Conservation (phyloP, 306 rosid species). For the Acacia acuminata region DNA sequence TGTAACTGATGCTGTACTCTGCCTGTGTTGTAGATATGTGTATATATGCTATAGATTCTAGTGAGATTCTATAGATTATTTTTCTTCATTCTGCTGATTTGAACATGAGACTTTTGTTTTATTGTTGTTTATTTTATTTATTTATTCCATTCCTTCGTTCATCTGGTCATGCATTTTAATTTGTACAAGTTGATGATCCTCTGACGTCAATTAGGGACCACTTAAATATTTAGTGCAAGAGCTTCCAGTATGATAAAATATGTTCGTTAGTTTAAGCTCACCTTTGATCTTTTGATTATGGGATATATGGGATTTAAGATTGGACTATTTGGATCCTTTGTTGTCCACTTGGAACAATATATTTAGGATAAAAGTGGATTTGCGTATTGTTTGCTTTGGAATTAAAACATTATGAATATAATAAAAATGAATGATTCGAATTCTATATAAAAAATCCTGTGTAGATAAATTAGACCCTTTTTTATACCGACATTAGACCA, state of each 20-base stretch:
- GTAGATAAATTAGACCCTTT: background rate
- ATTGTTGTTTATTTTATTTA: background rate
- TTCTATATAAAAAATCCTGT: background rate
- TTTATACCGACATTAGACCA: background rate
- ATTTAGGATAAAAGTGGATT: background rate
- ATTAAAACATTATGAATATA: background rate
- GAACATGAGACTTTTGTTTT: background rate
- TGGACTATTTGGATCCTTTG: background rate
- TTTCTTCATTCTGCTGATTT: conserved; percentile 9
- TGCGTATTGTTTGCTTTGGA: background rate
- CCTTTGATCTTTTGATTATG: background rate
- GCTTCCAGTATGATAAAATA: background rate
- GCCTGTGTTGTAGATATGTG: conserved; percentile 43
- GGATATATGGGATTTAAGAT: background rate
- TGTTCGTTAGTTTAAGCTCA: conserved; percentile 5
- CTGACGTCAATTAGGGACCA: background rate
- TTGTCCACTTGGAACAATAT: background rate
- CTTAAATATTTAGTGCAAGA: background rate
- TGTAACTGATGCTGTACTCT: background rate
- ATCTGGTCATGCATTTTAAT: conserved; percentile 14
- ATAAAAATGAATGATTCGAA: background rate
- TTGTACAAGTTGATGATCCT: background rate
- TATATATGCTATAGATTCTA: conserved; percentile 30
- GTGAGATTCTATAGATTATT: conserved; percentile 26
- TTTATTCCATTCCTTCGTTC: conserved; percentile 10